Evolutionary conservation across 2,329 filamentous ascomycete species (phyloP).

Genomic region (Cladophialophora immunda): DNA sequence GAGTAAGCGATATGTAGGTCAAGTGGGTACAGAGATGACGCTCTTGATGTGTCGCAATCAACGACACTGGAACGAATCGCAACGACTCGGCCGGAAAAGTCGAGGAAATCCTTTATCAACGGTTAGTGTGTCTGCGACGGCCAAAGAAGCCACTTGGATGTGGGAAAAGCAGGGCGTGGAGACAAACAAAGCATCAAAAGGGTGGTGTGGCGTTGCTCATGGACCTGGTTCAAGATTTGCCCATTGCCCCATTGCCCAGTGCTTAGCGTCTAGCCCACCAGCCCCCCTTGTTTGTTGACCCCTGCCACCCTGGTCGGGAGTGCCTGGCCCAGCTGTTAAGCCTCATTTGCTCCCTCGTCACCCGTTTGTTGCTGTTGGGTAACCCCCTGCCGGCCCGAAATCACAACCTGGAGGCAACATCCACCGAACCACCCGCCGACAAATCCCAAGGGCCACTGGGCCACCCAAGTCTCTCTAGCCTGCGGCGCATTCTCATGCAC

Average conservation of each 20-base stretch:
- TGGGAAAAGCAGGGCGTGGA: neutral
- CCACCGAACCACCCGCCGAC: conserved; percentile 14
- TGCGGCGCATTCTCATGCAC: conserved; percentile 23
- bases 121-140: conserved; percentile 1
- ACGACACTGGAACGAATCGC: conserved; percentile 23
- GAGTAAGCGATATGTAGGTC: conserved; percentile 30
- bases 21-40: conserved; percentile 28
- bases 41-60: conserved; percentile 31
- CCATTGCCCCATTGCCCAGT: neutral
- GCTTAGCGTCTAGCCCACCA: conserved; percentile 13
- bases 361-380: conserved; percentile 4
- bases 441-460: conserved; percentile 20
- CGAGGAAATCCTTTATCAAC: neutral
- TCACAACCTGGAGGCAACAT: conserved; percentile 14
- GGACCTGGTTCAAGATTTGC: conserved; percentile 11
- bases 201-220: conserved; percentile 20
- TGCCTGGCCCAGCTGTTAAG: conserved; percentile 22
- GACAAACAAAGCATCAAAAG: conserved; percentile 13
- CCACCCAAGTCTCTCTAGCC: conserved; percentile 28
- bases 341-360: conserved; percentile 9
- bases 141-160: neutral
- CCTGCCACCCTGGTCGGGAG: neutral
- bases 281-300: conserved; percentile 8
- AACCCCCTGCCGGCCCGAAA: conserved; percentile 19
- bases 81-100: neutral